These are phyloP conservation scores for Macrotyloma uniflorum DNA, from an alignment of 306 rosid species.

Conservation along the genomic window DNA sequence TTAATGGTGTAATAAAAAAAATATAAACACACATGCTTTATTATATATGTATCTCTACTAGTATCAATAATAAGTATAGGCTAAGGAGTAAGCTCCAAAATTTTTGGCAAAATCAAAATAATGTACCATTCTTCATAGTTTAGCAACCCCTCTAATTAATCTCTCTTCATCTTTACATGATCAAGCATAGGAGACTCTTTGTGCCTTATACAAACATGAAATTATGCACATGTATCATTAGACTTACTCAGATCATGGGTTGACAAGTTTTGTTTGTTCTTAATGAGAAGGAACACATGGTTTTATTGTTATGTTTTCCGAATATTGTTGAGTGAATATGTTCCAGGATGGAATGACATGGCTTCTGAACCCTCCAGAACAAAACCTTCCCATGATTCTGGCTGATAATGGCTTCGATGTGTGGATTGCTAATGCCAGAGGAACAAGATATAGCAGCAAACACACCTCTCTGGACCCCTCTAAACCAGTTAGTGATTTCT, in stretches of 20 bases:
- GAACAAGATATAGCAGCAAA: slow-evolving; percentile 72
- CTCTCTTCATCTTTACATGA: too few relatives aligned
- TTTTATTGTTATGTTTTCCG: background rate
- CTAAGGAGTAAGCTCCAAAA: too few relatives aligned
- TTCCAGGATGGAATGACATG: slow-evolving; percentile 74
- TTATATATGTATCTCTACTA: too few relatives aligned
- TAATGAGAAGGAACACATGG: background rate
- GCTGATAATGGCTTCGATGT: slow-evolving; percentile 51
- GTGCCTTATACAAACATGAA: too few relatives aligned
- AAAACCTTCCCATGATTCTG: background rate
- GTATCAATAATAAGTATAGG: too few relatives aligned
- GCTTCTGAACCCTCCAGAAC: slow-evolving; percentile 33
- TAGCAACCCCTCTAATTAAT: too few relatives aligned
- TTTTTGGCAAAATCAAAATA: too few relatives aligned
- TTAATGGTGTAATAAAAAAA: too few relatives aligned
- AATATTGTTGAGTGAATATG: background rate
- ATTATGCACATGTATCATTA: background rate
- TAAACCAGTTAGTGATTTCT: background rate
- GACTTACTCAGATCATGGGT: background rate
- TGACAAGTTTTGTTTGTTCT: background rate
- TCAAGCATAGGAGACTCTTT: too few relatives aligned
- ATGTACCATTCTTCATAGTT: too few relatives aligned
- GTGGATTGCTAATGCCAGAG: slow-evolving; percentile 76
- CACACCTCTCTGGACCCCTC: slow-evolving; percentile 53
- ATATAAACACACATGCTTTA: too few relatives aligned